Base-by-base conservation (phyloP, 306 rosid species). In the Cicer chorassanicum region DNA sequence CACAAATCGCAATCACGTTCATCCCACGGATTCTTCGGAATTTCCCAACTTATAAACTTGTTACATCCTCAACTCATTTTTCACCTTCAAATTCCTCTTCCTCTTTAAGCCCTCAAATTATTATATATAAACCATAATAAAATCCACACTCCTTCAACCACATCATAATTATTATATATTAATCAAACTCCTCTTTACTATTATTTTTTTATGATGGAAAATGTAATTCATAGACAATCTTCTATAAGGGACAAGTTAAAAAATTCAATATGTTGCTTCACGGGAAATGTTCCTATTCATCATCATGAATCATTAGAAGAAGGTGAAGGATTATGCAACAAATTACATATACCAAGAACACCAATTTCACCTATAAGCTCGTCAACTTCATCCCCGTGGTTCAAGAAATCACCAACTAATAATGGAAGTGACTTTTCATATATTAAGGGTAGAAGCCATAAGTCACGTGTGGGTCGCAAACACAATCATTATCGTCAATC, bases 1-100 rank as follows among this genome's bases (percentile, higher is more conserved):
- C 64, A 41, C 84, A 81, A 87, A 43, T 36, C 69, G 64, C 41
- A 1, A 29, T 82, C 81, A 82, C 89, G 84, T 84, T 75, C 61
- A 7, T 51, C 79, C 75, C 79, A 34, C 88, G 82, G 49, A 63
- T 78, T 77, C 50, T 63, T 73, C 63, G 72, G 66, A n/a, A 5
- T 12, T 14, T 73, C 41, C 82, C 79, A 81, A 61, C 81, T 65
- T 75, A 42, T 15, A 43, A 71, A 39, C 50, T 9, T 7, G 10
- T 19, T 56, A 24, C 41, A 24, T 57, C 64, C 64, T 54, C 36
- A 18, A 16, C 13, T 18, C 10, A 12, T 54, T 54, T 54, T 0
- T 54, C 13, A 16, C 11, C 5, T 21, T 29, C 39, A 11, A 57
- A 5, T 24, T 6, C 44, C 5, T 3, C 24, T 60, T 60, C 18